Percentiles rank a stretch among this genome's conserved stretches.
phyloP scores from a whole-genome alignment of 352 stramenopile genomes.

The Saprolegnia parasitica region DNA sequence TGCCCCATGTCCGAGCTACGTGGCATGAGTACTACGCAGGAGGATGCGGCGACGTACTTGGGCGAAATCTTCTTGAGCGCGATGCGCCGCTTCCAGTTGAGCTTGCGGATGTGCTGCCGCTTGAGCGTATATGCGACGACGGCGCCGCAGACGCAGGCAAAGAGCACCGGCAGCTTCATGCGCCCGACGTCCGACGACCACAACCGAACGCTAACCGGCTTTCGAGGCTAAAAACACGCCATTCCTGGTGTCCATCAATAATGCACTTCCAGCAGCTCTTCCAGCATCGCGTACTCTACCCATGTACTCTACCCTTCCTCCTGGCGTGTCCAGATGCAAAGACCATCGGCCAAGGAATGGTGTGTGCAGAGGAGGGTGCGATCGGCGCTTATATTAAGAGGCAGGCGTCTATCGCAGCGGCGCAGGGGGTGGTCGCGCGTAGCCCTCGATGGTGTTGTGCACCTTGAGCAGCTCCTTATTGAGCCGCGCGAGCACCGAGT shows the following conservation, averaged over 20 bases:
- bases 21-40: background rate
- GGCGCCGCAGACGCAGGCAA: slow-evolving; percentile 21
- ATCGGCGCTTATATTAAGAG: slow-evolving; percentile 13
- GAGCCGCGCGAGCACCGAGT: slow-evolving; percentile 23
- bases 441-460: slow-evolving; percentile 6
- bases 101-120: slow-evolving; percentile 62
- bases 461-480: slow-evolving; percentile 24
- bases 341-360: too few relatives aligned
- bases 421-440: background rate
- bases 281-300: too few relatives aligned
- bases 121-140: slow-evolving; percentile 25
- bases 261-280: too few relatives aligned
- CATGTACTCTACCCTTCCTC: too few relatives aligned
- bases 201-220: background rate
- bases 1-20: slow-evolving; percentile 75
- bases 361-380: background rate
- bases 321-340: too few relatives aligned
- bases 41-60: slow-evolving; percentile 38
- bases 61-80: slow-evolving; percentile 85
- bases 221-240: background rate
- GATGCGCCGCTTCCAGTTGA: slow-evolving; percentile 63
- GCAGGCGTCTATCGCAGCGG: background rate
- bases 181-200: background rate
- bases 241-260: too few relatives aligned
- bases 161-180: slow-evolving; percentile 6